Evolutionary conservation across 805 yeast genomes (phyloP).

Genomic region (Wickerhamiella sergipiensis): DNA sequence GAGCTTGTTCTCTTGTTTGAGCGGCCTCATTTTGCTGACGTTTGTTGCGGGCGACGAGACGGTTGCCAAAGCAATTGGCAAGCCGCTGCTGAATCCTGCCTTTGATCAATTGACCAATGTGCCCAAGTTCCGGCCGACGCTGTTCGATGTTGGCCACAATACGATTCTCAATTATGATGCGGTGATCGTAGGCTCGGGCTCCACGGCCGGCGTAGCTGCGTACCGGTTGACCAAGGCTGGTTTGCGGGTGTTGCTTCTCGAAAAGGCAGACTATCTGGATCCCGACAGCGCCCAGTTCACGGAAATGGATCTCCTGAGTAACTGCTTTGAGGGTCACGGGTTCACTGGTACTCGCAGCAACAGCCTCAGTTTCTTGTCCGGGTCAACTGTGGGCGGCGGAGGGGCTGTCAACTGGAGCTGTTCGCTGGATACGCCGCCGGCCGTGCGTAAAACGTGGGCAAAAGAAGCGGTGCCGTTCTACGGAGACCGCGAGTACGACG

Average conservation of each 20-base stretch:
- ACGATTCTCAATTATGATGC: constrained; percentile 23
- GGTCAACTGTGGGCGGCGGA: constrained; percentile 46
- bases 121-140: background rate
- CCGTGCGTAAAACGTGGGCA: constrained; percentile 40
- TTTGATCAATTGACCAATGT: background rate
- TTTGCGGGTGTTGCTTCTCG: constrained; percentile 32
- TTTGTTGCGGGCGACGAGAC: background rate
- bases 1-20: constrained; percentile 25
- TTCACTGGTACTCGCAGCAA: constrained; percentile 25
- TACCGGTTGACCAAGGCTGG: constrained; percentile 33
- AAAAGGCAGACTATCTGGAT: constrained; percentile 35
- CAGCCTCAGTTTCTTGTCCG: constrained; percentile 32
- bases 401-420: constrained; percentile 48
- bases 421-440: constrained; percentile 35
- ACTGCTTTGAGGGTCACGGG: constrained; percentile 31
- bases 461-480: constrained; percentile 34
- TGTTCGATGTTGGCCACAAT: background rate
- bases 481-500: constrained; percentile 31
- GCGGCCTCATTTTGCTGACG: constrained; percentile 13
- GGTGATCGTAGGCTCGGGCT: constrained; percentile 38
- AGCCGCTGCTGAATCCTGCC: background rate
- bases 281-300: constrained; percentile 26
- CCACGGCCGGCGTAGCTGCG: constrained; percentile 42
- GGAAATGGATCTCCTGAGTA: constrained; percentile 25
- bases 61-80: background rate